Base-by-base conservation (phyloP, 73 alveolate genomes). In the Stentor roeselii region DNA sequence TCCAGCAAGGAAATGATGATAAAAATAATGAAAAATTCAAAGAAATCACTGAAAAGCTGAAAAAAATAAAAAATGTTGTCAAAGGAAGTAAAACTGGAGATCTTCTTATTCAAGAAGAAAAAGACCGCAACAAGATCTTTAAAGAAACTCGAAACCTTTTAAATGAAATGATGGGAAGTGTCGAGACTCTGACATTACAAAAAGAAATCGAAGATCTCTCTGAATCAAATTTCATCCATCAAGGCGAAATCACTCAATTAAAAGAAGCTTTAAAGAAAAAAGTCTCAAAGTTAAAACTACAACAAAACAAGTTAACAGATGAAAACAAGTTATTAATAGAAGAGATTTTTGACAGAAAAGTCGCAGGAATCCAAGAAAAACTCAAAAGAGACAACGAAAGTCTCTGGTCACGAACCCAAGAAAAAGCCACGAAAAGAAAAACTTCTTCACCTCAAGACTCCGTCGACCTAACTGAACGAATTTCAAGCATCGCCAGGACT, bases 271-370 rank as follows among this genome's bases (percentile, higher is more conserved):
- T 67, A 34, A 34, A 1, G 37, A 67, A 67, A 11, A 67, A 67
- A 32, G 2, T 67, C 41, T 11, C 15, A 27, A 32, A 67, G 11
- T 32, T 67, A 32, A 21, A 67, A 2, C 21, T 11, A 27, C 15
- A n/a, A 67, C 14, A 21, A 1, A 32, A n/a, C 14, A 21, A 67
- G 34, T 11, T 21, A 27, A 27, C 80, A 30, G 41, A 67, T 27
- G 80, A 67, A 32, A 21, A 14, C n/a, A 67, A 32, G 34, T n/a
- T 21, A 21, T 34, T 21, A 21, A 34, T 87, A 14, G 61, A 87
- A 3, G 92, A 87, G 75, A 59, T 78, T 39, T 58, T 90, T 27
- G 93, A 90, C 38, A 36, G 85, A 67, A 90, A 90, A 84, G 75
- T 90, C 32, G 75, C 78, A 36, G 78, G 61, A 3, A 88, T 87